These are phyloP conservation scores for Pseudofabraea citricarpa DNA, from an alignment of 2,329 filamentous ascomycete genomes.

Conservation along the genomic window DNA sequence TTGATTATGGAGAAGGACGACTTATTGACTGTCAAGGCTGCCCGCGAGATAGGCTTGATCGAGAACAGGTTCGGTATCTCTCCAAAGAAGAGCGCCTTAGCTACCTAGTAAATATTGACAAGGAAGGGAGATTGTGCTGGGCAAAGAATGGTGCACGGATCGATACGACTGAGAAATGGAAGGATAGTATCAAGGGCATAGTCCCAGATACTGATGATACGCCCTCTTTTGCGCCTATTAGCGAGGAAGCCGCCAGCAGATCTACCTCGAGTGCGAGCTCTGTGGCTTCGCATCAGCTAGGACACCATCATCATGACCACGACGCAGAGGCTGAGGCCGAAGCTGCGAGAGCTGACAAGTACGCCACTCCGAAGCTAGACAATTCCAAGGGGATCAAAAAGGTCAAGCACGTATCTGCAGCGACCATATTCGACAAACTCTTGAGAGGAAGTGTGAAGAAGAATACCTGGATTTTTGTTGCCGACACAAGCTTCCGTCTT, in stretches of 20 bases:
- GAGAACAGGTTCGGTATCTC: slow-evolving; percentile 78
- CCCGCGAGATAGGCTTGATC: slow-evolving; percentile 68
- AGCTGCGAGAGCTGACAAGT: slow-evolving; percentile 57
- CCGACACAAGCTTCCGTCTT: slow-evolving; percentile 77
- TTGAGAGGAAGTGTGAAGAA: slow-evolving; percentile 75
- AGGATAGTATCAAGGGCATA: slow-evolving; percentile 74
- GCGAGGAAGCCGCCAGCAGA: slow-evolving; percentile 19
- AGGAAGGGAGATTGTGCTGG: slow-evolving; percentile 75
- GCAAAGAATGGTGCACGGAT: slow-evolving; percentile 76
- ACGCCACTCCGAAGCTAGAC: slow-evolving; percentile 59
- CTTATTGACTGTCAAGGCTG: slow-evolving; percentile 66
- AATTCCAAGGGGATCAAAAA: slow-evolving; percentile 56
- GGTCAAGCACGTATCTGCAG: slow-evolving; percentile 62
- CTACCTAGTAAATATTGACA: slow-evolving; percentile 75
- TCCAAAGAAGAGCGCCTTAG: slow-evolving; percentile 75
- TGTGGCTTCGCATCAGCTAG: slow-evolving; percentile 29
- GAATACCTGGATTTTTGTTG: slow-evolving; percentile 92
- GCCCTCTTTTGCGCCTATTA: slow-evolving; percentile 39
- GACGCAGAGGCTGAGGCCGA: slow-evolving; percentile 42
- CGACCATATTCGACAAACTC: slow-evolving; percentile 73
- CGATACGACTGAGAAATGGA: slow-evolving; percentile 70
- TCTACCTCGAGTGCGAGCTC: slow-evolving; percentile 11
- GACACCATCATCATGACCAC: slow-evolving; percentile 13
- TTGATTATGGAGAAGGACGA: slow-evolving; percentile 75
- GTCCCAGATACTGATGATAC: slow-evolving; percentile 57